These are phyloP conservation scores for Komagataella kurtzmanii DNA, from an alignment of 805 yeast species.

Conservation along the genomic window DNA sequence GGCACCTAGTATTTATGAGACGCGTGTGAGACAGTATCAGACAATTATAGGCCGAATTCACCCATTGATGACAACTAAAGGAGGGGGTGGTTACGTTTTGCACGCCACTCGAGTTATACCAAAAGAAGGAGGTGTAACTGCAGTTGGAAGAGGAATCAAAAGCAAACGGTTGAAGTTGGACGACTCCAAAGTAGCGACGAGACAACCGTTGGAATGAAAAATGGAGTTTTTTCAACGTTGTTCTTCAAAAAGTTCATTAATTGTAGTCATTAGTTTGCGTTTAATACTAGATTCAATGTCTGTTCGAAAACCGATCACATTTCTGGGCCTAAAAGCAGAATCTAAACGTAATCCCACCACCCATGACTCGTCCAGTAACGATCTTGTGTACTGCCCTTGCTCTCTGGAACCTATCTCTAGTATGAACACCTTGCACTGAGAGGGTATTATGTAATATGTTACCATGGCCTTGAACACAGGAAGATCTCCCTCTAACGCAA, in stretches of 20 bases:
- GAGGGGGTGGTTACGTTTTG: slow-evolving; percentile 83
- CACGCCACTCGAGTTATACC: slow-evolving; percentile 75
- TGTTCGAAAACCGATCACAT: slow-evolving; percentile 49
- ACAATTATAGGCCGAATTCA: slow-evolving; percentile 90
- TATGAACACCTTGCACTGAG: slow-evolving; percentile 42
- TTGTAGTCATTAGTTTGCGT: neutral
- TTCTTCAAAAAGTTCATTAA: neutral
- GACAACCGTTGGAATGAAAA: no score
- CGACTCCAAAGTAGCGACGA: neutral
- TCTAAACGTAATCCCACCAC: slow-evolving; percentile 33
- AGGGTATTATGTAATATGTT: slow-evolving; percentile 23
- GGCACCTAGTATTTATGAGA: slow-evolving; percentile 74
- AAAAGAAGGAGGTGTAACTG: slow-evolving; percentile 37
- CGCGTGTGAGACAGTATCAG: slow-evolving; percentile 78
- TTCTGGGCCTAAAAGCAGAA: slow-evolving; percentile 35
- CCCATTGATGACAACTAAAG: slow-evolving; percentile 87
- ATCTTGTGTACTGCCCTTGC: slow-evolving; percentile 36
- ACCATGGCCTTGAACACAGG: slow-evolving; percentile 58
- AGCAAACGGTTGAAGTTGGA: neutral
- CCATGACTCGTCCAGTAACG: slow-evolving; percentile 26
- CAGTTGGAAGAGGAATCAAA: slow-evolving; percentile 43
- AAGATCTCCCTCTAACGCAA: slow-evolving; percentile 68
- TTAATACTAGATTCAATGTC: slow-evolving; percentile 7
- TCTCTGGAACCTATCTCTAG: slow-evolving; percentile 60
- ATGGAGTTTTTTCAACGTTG: neutral